Base-by-base conservation (phyloP, 768 basidiomycete genomes). In the Phanerochaete carnosa region DNA sequence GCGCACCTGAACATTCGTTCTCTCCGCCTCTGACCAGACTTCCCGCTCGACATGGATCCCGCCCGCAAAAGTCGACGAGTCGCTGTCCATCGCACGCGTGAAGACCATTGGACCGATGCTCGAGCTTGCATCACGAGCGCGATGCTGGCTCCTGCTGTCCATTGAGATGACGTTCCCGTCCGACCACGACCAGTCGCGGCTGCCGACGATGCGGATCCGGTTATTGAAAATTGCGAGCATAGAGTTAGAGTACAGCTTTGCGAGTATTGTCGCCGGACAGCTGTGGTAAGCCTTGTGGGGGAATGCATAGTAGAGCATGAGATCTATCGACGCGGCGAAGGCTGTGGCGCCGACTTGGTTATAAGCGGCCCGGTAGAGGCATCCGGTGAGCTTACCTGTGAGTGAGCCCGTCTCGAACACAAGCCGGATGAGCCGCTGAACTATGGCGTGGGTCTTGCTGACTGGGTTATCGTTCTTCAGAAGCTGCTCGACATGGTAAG, bases 161-260 rank as follows among this genome's bases (percentile, higher is more conserved):
- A 33, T 8, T 6, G 9, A 11, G 37, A 33, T 35, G 6, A 12
- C 53, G 13, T 30, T 25, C n/a, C 22, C 16, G 52, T 53, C 33
- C 33, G 37, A 39, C 11, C 7, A 3, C 11, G 33, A 12, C 53
- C 53, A 45, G 55, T 47, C 55, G 16, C 57, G 57, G 5, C 46
- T 28, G 8, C 57, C 57, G 32, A 58, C 47, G 32, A 58, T 58
- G 19, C 30, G 23, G 33, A 58, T 35, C 13, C 59, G 59, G n/a
- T n/a, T 26, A 45, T 60, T 60, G 39, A 60, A 46, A 12, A 60
- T 50, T 45, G 35, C 59, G 28, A 62, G 37, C 46, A 62, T 30
- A 22, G 37, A 35, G 50, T 57, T 57, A 5, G 55, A 57, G 50
- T 62, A 62, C 35, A 62, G 25, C 50, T 62, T 62, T 12, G 47